Conservation (phyloP, 176 grass and related monocot genomes). For the Calamus simplicifolius region DNA sequence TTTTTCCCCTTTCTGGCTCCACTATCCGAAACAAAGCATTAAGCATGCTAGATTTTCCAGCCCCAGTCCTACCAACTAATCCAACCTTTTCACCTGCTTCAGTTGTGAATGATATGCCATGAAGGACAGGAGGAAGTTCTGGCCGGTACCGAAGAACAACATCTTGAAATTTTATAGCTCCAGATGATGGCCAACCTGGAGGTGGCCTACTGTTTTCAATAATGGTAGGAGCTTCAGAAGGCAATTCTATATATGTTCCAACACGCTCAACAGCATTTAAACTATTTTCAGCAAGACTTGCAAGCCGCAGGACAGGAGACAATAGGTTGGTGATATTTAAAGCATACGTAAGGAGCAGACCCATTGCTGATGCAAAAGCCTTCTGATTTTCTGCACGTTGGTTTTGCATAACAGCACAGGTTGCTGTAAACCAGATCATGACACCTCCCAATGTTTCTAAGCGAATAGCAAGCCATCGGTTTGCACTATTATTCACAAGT, state of each 20-base stretch:
- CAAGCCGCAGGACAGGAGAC: constrained; percentile 66
- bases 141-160: constrained; percentile 85
- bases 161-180: constrained; percentile 80
- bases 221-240: constrained; percentile 85
- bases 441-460: constrained; percentile 92
- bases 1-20: constrained; percentile 68
- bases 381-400: constrained; percentile 83
- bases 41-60: constrained; percentile 98
- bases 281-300: constrained; percentile 98
- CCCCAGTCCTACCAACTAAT: constrained; percentile 94
- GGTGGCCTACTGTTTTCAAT: constrained; percentile 78
- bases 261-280: constrained; percentile 96
- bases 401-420: constrained; percentile 97
- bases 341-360: constrained; percentile 86
- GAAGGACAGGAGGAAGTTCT: constrained; percentile 95
- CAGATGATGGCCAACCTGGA: constrained; percentile 85
- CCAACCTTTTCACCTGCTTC: constrained; percentile 90
- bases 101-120: constrained; percentile 88
- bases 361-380: constrained; percentile 95
- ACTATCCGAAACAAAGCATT: constrained; percentile 96
- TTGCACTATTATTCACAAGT: constrained; percentile 80
- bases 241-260: constrained; percentile 80
- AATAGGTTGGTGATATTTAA: constrained; percentile 95
- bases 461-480: constrained; percentile 90
- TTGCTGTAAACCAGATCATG: constrained; percentile 98